These are phyloP conservation scores for Croton laevigatus DNA, from an alignment of 441 rosid genomes.

Conservation along the genomic window DNA sequence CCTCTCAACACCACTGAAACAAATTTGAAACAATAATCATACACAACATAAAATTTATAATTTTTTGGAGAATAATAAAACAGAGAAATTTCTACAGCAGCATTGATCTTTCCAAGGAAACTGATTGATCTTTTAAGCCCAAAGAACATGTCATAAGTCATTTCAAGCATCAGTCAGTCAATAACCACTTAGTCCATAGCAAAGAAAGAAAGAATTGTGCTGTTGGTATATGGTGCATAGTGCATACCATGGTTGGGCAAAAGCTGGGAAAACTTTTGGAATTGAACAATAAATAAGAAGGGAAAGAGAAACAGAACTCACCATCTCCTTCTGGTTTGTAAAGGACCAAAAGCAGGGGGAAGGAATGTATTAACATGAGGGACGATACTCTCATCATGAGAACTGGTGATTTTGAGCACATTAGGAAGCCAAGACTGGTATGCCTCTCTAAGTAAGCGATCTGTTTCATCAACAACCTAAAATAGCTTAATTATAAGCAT, in stretches of 20 bases:
- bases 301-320: constrained; percentile 32
- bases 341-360: constrained; percentile 54
- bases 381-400: constrained; percentile 38
- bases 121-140: not conserved
- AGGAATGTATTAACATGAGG: constrained; percentile 27
- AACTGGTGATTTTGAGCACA: constrained; percentile 61
- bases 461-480: constrained; percentile 97
- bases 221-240: not conserved
- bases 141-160: constrained; percentile 1
- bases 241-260: not conserved
- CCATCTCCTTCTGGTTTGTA: constrained; percentile 79
- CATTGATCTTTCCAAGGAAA: not conserved
- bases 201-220: not conserved
- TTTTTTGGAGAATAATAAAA: not conserved
- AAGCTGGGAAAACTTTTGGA: not conserved
- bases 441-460: constrained; percentile 87
- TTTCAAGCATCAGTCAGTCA: constrained; percentile 9
- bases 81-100: not conserved
- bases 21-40: constrained; percentile 15
- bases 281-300: not conserved
- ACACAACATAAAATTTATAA: not conserved
- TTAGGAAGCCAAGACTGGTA: constrained; percentile 97
- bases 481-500: constrained; percentile 29
- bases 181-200: not conserved
- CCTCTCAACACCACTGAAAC: constrained; percentile 76